Evolutionary conservation across 129 eudicot genomes (phyloP).

Genomic region (Dittrichia graveolens): DNA sequence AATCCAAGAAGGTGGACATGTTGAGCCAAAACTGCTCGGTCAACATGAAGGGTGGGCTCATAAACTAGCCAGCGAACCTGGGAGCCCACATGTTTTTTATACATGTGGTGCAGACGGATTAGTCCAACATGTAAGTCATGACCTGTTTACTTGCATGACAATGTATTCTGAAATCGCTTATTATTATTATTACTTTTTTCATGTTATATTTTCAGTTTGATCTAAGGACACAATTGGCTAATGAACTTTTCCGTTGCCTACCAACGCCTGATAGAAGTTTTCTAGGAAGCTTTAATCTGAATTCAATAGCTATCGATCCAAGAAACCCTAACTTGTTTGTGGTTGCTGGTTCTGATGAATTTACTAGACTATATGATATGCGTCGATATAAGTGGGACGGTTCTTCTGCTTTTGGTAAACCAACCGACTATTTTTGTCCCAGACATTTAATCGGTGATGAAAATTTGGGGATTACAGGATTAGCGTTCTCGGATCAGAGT

Average conservation of each 20-base stretch:
- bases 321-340: slow-evolving; percentile 73
- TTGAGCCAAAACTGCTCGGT: slow-evolving; percentile 60
- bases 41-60: slow-evolving; percentile 76
- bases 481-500: slow-evolving; percentile 74
- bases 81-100: slow-evolving; percentile 82
- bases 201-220: slow-evolving; percentile 52
- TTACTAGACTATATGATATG: slow-evolving; percentile 69
- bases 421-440: slow-evolving; percentile 68
- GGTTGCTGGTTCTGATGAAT: slow-evolving; percentile 75
- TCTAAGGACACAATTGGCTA: slow-evolving; percentile 65
- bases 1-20: slow-evolving; percentile 62
- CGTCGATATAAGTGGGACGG: slow-evolving; percentile 68
- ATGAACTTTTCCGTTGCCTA: slow-evolving; percentile 60
- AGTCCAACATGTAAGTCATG: slow-evolving; percentile 78
- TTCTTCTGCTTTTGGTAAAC: slow-evolving; percentile 61
- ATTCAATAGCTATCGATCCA: slow-evolving; percentile 76
- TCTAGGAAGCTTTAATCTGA: slow-evolving; percentile 44
- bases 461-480: slow-evolving; percentile 69
- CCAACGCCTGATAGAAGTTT: slow-evolving; percentile 39
- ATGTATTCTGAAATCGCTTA: not conserved
- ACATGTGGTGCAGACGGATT: slow-evolving; percentile 89
- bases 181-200: not conserved
- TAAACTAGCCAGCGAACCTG: slow-evolving; percentile 90
- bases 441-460: slow-evolving; percentile 58
- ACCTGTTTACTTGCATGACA: not conserved